Evolutionary conservation across 257 asterid genomes (phyloP).

Genomic region (Leptodermis oblonga): DNA sequence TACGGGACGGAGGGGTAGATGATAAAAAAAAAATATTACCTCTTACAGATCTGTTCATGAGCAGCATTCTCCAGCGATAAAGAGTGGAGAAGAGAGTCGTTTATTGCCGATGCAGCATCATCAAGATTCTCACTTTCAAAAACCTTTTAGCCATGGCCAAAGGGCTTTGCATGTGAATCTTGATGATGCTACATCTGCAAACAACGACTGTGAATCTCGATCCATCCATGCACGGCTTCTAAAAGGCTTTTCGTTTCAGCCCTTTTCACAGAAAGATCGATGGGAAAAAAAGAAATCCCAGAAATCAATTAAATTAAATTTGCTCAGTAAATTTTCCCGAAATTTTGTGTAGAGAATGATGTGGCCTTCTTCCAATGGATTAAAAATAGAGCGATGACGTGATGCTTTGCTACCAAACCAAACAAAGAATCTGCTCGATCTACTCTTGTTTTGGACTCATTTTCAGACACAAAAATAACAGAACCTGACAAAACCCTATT

Average conservation of each 20-base stretch:
- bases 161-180: constrained; percentile 45
- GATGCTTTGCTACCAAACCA: constrained; percentile 13
- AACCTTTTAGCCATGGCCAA: neutral
- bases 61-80: too few species aligned
- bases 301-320: neutral
- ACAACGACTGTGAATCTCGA: constrained; percentile 34
- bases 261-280: too few species aligned
- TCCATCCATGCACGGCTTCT: constrained; percentile 11
- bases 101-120: constrained; percentile 56
- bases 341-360: constrained; percentile 2
- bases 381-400: constrained; percentile 11
- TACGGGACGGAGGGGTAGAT: too few species aligned
- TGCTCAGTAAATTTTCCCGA: neutral
- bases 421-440: constrained; percentile 20
- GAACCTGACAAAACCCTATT: constrained; percentile 14
- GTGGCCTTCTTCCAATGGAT: constrained; percentile 9
- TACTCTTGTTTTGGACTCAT: constrained; percentile 5
- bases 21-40: too few species aligned
- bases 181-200: constrained; percentile 51
- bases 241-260: constrained; percentile 4
- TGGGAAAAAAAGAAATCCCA: neutral
- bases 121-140: constrained; percentile 48
- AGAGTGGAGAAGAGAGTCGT: too few species aligned
- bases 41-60: too few species aligned
- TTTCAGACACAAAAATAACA: constrained; percentile 7